A percentile compares a stretch with the other conserved stretches of the same genome.
Evolutionary conservation across 257 asterid genomes (phyloP).

Genomic region (Craterostigma plantagineum): DNA sequence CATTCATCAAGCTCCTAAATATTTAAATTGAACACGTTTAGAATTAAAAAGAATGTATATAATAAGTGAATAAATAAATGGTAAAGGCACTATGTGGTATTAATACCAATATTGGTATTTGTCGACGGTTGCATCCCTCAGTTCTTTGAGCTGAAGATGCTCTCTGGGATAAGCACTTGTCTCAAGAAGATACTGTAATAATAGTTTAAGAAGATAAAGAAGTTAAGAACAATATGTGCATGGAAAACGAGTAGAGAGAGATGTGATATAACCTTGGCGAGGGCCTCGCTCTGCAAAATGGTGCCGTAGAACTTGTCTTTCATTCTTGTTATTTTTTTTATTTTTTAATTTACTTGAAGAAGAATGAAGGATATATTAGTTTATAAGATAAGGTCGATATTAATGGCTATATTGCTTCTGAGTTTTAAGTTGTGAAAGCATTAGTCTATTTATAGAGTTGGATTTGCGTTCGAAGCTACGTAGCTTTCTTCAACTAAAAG

Average conservation of each 20-base stretch:
- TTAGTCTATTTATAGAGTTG: too few species aligned
- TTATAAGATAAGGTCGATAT: too few species aligned
- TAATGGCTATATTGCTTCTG: not conserved
- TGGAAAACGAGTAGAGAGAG: not conserved
- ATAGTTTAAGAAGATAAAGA: not conserved
- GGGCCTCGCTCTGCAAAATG: slow-evolving; percentile 24
- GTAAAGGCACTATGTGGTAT: slow-evolving; percentile 18
- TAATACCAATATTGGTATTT: slow-evolving; percentile 26
- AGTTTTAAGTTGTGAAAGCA: too few species aligned
- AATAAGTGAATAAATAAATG: too few species aligned
- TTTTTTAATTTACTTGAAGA: not conserved
- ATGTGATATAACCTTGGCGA: slow-evolving; percentile 16
- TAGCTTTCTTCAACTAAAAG: too few species aligned
- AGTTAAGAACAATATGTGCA: not conserved
- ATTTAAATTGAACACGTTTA: too few species aligned
- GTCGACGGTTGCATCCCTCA: slow-evolving; percentile 27
- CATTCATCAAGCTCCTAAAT: slow-evolving; percentile 47
- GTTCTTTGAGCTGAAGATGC: slow-evolving; percentile 38
- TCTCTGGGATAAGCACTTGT: slow-evolving; percentile 46
- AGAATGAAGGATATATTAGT: too few species aligned
- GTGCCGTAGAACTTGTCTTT: slow-evolving; percentile 7
- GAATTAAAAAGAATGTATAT: not conserved
- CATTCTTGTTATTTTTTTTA: too few species aligned
- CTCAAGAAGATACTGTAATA: slow-evolving; percentile 28
- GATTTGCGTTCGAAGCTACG: too few species aligned